Conservation (phyloP, 768 basidiomycete genomes). For the Tylopilus intermedius region DNA sequence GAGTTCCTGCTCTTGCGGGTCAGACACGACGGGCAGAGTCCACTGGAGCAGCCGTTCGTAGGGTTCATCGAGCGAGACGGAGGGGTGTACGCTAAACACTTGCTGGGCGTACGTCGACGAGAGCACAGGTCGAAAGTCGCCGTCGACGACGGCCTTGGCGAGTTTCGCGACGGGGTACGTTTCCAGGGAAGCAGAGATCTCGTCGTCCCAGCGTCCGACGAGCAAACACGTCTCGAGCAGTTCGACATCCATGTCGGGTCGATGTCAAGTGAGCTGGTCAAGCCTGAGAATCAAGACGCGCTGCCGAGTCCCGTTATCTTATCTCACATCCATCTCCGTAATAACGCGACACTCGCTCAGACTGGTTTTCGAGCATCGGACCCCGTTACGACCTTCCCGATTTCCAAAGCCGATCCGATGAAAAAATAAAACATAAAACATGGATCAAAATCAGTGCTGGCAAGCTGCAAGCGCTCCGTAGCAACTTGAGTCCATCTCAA, state of each 20-base stretch:
- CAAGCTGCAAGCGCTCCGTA: no score
- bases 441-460: no score
- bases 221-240: slow-evolving; percentile 54
- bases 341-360: background rate
- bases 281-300: no score
- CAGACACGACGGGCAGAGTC: slow-evolving; percentile 23
- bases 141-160: slow-evolving; percentile 54
- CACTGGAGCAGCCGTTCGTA: slow-evolving; percentile 36
- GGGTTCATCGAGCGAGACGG: slow-evolving; percentile 35
- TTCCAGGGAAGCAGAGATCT: slow-evolving; percentile 13
- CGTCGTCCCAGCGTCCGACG: slow-evolving; percentile 41
- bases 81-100: slow-evolving; percentile 14
- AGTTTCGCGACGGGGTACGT: slow-evolving; percentile 30
- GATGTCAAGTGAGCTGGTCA: background rate
- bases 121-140: slow-evolving; percentile 52
- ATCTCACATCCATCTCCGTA: background rate
- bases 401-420: no score
- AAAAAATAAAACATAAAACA: no score
- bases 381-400: no score
- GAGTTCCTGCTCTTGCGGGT: slow-evolving; percentile 46
- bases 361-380: no score
- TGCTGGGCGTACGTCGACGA: slow-evolving; percentile 38
- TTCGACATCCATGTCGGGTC: slow-evolving; percentile 18
- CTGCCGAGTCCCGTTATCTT: background rate
- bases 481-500: no score